Evolutionary conservation across 257 asterid genomes (phyloP).

Genomic region (Capsicum chinense): DNA sequence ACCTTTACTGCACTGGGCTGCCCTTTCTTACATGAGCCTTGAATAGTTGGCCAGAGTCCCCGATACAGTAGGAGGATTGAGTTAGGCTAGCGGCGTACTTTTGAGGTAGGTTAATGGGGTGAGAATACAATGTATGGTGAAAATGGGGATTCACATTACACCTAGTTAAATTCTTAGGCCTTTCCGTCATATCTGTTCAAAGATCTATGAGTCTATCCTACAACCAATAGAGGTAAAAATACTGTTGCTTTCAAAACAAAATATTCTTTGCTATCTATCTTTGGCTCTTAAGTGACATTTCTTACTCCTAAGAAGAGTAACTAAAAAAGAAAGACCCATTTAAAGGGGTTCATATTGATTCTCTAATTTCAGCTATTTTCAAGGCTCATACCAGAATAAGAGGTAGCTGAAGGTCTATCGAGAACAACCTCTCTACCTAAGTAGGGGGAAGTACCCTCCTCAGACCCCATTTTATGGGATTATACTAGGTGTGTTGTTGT

Average conservation of each 20-base stretch:
- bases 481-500: too few species aligned
- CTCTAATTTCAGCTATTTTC: not conserved
- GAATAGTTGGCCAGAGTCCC: not conserved
- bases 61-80: not conserved
- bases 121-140: not conserved
- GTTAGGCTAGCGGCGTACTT: not conserved
- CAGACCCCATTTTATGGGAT: too few species aligned
- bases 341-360: not conserved
- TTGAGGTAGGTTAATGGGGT: not conserved
- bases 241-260: constrained; percentile 15
- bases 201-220: not conserved
- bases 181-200: not conserved
- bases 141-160: not conserved
- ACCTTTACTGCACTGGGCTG: too few species aligned
- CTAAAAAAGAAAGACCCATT: not conserved
- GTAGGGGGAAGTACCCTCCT: too few species aligned
- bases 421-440: too few species aligned
- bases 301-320: not conserved
- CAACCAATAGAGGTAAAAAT: not conserved
- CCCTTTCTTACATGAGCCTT: not conserved
- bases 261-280: constrained; percentile 5
- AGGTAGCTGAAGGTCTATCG: not conserved
- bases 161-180: constrained; percentile 4
- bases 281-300: not conserved
- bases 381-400: not conserved